Conservation (phyloP, 1,284 basidiomycete species). For the Wallemia mellicola region DNA sequence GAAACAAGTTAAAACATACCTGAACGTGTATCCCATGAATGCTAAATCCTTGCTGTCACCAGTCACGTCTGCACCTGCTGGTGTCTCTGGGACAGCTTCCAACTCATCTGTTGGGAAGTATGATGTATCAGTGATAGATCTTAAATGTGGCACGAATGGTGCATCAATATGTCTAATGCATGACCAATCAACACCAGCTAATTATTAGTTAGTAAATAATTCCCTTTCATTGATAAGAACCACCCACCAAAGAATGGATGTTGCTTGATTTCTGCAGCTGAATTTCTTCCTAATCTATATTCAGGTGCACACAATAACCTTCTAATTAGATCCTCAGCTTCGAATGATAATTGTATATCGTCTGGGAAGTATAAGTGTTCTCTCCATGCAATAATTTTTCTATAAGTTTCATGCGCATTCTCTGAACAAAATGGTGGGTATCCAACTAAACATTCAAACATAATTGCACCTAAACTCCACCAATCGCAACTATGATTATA, state of each 20-base stretch:
- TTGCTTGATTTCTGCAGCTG: conserved; percentile 59
- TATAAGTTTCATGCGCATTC: conserved; percentile 88
- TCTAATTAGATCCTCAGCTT: conserved; percentile 71
- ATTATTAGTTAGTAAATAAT: conserved; percentile 4
- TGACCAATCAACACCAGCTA: conserved; percentile 83
- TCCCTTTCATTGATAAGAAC: background rate
- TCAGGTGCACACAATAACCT: conserved; percentile 62
- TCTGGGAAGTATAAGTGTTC: conserved; percentile 78
- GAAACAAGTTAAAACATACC: background rate
- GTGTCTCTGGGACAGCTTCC: conserved; percentile 41
- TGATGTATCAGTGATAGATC: conserved; percentile 73
- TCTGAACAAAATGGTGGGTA: conserved; percentile 96
- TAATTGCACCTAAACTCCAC: conserved; percentile 93
- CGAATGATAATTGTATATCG: conserved; percentile 72
- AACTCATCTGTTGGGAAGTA: conserved; percentile 96
- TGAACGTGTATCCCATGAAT: conserved; percentile 40
- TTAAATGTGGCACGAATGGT: conserved; percentile 76
- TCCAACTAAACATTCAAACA: conserved; percentile 93
- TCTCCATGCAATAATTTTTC: conserved; percentile 91
- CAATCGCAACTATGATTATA: conserved; percentile 97
- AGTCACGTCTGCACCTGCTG: conserved; percentile 27
- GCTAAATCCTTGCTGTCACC: conserved; percentile 55
- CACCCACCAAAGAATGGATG: conserved; percentile 35
- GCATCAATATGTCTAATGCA: conserved; percentile 73
- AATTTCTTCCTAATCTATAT: conserved; percentile 28